Percentiles rank a stretch among this genome's conserved stretches.
Conservation (phyloP, 768 basidiomycete species). For the Hemileccinum impolitum region DNA sequence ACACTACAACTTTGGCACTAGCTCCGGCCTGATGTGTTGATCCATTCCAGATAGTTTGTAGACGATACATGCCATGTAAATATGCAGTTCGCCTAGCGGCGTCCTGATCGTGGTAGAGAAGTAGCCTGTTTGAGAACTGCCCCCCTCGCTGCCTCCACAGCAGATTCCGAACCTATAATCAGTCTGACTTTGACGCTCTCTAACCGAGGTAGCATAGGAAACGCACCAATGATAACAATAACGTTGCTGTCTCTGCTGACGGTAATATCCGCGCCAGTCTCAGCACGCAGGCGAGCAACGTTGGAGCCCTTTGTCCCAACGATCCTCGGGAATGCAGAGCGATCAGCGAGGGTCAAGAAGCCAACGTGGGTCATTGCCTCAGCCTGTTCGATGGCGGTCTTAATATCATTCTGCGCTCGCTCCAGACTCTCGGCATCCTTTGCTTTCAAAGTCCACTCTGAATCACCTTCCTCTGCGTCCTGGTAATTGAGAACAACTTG, state of each 20-base stretch:
- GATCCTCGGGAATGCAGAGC: slow-evolving; percentile 86
- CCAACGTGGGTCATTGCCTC: slow-evolving; percentile 74
- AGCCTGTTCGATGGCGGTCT: slow-evolving; percentile 70
- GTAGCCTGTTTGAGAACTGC: slow-evolving; percentile 64
- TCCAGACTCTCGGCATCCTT: slow-evolving; percentile 76
- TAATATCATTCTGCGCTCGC: slow-evolving; percentile 62
- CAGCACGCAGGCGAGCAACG: slow-evolving; percentile 79
- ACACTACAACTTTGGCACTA: no score
- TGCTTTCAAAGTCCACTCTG: slow-evolving; percentile 81
- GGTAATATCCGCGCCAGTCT: slow-evolving; percentile 90
- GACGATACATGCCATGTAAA: slow-evolving; percentile 26
- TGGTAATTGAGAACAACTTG: slow-evolving; percentile 77
- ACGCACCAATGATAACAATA: slow-evolving; percentile 79
- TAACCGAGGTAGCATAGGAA: not conserved
- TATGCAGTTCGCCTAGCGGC: slow-evolving; percentile 19
- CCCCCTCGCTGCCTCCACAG: slow-evolving; percentile 70
- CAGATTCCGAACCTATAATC: slow-evolving; percentile 58
- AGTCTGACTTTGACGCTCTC: slow-evolving; percentile 6
- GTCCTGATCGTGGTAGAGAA: slow-evolving; percentile 22
- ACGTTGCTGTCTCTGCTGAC: slow-evolving; percentile 85
- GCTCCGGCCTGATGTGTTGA: not conserved
- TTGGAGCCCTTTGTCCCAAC: slow-evolving; percentile 91
- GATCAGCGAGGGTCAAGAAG: slow-evolving; percentile 79
- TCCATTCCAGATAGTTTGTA: slow-evolving; percentile 27
- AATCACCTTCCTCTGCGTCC: slow-evolving; percentile 78